Evolutionary conservation across 1,284 basidiomycete species (phyloP), one percentile per base, ranked within the genome.

Genomic region (Cryptococcus jaspeensis): DNA sequence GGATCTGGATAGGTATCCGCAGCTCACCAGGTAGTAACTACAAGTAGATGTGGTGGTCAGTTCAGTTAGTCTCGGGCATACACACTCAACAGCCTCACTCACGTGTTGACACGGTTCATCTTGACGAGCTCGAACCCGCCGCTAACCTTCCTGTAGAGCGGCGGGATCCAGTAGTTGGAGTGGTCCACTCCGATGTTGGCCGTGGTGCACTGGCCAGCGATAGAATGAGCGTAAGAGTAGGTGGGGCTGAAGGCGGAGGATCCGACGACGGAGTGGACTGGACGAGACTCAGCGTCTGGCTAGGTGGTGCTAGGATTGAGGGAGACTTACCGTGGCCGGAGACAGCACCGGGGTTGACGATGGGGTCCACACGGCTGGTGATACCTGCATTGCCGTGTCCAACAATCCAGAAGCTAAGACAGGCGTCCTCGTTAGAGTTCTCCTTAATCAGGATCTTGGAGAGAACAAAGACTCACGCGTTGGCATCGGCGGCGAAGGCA

Each of bases 161-260:
- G 58, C 7, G 67, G 67, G 2, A 57, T 52, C 67, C 67, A 70
- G 50, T 70, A 70, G 41, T 58, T 66, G 42, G 52, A 56, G 12
- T 56, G 47, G 46, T 70, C 67, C 12, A 58, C 56, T 4, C 16
- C 36, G 36, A 70, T 43, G 43, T 59, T 60, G 5, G 64, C 66
- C 6, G 66, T 63, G 11, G 64, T 64, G 40, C 67, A 70, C 25
- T 60, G 5, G 57, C 45, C 49, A 62, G 63, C 16, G 56, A 59
- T 61, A 35, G 2, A 8, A 15, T 46, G 40, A 22, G 32, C 42
- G 37, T 61, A 61, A 18, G 48, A 48, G 48, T 61, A 61, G 16
- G 39, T 50, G 20, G 59, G 59, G 23, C 50, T 47, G 45, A 61
- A 61, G 12, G 59, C 52, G 5, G 52, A 58, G 13, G 60, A 52